Conservation (phyloP, 176 grass and related monocot species). For the Triticum urartu region DNA sequence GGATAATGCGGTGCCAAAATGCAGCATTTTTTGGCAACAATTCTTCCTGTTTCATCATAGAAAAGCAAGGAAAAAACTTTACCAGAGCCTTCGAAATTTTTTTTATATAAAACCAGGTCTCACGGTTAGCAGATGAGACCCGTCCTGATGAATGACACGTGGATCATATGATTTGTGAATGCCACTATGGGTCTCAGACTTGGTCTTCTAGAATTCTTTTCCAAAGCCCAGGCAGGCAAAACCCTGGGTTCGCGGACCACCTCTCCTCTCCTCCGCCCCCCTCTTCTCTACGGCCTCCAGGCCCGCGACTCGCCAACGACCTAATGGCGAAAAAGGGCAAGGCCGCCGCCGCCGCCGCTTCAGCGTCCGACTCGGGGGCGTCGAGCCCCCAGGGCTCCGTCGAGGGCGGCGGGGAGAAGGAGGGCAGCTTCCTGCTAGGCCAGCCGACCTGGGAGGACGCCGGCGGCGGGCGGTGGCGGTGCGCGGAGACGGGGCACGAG, state of each 20-base stretch:
- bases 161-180: too few species aligned
- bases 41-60: neutral
- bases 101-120: too few species aligned
- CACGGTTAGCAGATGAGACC: too few species aligned
- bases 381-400: slow-evolving; percentile 32
- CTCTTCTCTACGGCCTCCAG: neutral
- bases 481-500: slow-evolving; percentile 84
- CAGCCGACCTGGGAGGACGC: slow-evolving; percentile 69
- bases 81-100: neutral
- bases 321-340: slow-evolving; percentile 56
- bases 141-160: too few species aligned
- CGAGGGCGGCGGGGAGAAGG: slow-evolving; percentile 51
- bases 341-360: neutral
- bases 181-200: too few species aligned
- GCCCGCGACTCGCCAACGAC: neutral
- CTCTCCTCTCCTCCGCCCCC: neutral
- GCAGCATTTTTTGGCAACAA: too few species aligned
- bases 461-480: slow-evolving; percentile 64
- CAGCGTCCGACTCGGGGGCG: neutral
- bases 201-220: too few species aligned
- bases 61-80: neutral
- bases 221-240: slow-evolving; percentile 6
- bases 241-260: slow-evolving; percentile 5
- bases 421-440: slow-evolving; percentile 82
- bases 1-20: too few species aligned